Percentiles rank a stretch among this genome's conserved stretches.
Conservation (phyloP, 1,284 basidiomycete species). For the Boletus albobrunnescens region DNA sequence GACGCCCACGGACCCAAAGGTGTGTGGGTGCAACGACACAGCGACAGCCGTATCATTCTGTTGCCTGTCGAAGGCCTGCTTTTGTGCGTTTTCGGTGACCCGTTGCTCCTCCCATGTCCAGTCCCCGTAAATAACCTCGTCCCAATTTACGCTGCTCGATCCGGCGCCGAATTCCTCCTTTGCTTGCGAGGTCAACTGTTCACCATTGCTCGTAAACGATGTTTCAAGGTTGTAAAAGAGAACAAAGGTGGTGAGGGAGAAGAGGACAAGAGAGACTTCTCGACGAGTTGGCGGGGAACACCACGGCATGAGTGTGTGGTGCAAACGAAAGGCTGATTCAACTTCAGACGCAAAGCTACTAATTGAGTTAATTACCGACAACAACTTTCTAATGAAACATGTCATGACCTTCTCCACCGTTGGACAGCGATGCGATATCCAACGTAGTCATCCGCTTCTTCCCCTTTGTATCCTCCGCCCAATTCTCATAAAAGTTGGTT, state of each 20-base stretch:
- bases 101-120: constrained; percentile 61
- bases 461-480: constrained; percentile 77
- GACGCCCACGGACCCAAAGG: constrained; percentile 43
- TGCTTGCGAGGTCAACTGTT: constrained; percentile 20
- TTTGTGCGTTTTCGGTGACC: constrained; percentile 46
- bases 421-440: constrained; percentile 25
- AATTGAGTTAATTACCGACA: too few relatives aligned
- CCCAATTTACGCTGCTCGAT: constrained; percentile 42
- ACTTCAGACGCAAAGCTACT: too few relatives aligned
- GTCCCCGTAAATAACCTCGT: constrained; percentile 58
- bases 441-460: constrained; percentile 46
- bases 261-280: constrained; percentile 58
- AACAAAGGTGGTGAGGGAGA: constrained; percentile 57
- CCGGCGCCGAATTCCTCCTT: constrained; percentile 22
- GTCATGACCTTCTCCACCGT: constrained; percentile 5
- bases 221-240: constrained; percentile 64
- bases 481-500: constrained; percentile 82
- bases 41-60: background rate
- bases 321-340: too few relatives aligned
- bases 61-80: too few relatives aligned
- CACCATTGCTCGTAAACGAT: constrained; percentile 43
- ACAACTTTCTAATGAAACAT: constrained; percentile 19
- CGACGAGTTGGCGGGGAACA: constrained; percentile 57
- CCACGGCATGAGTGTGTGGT: constrained; percentile 49
- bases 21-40: constrained; percentile 23